Evolutionary conservation across 192 early-diverging fungal genomes (phyloP), one percentile per base, ranked within the genome.

Genomic region (Geranomyces variabilis): DNA sequence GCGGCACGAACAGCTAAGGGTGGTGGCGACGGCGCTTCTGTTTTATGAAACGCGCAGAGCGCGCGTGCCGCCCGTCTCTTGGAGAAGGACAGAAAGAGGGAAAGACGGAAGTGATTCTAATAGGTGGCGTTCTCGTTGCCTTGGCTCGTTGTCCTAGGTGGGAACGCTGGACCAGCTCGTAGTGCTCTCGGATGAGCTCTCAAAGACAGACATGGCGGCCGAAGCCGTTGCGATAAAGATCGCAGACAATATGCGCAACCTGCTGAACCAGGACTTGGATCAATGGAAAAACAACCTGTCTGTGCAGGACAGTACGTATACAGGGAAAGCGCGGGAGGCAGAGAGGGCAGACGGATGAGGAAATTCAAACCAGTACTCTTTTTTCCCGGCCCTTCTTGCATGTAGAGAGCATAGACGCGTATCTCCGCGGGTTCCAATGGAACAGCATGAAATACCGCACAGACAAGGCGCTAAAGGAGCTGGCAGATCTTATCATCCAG

Each of bases 401-500:
- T 30, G 12, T 26, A 95, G 93, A 95, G 84, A 77, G 87, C 59
- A 86, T 97, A 41, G 96, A 95, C 77, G 82, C 92, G 51, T 99
- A 92, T 68, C 79, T 98, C 17, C 86, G 88, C 66, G 81, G 85
- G 26, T 98, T 98, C 74, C 83, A 90, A 66, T 99, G 97, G 97
- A 94, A 98, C 77, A 92, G 90, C 19, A 91, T 96, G 88, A 97
- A 97, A 80, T 99, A 96, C 79, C 84, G 97, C 49, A 89, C 90
- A 1, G 97, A 99, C 80, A 94, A 95, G 79, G 86, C 93, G 8
- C 80, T 99, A 71, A 81, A 86, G 57, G 97, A 98, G 74, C 86
- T 96, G 26, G 80, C 90, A 0, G 85, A 90, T 33, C 78, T 89
- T 70, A 87, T 99, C 45, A 81, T 87, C 28, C 91, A 94, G 70